These are phyloP conservation scores for Stagonosporopsis vannaccii DNA, from an alignment of 2,329 filamentous ascomycete species.

Conservation along the genomic window DNA sequence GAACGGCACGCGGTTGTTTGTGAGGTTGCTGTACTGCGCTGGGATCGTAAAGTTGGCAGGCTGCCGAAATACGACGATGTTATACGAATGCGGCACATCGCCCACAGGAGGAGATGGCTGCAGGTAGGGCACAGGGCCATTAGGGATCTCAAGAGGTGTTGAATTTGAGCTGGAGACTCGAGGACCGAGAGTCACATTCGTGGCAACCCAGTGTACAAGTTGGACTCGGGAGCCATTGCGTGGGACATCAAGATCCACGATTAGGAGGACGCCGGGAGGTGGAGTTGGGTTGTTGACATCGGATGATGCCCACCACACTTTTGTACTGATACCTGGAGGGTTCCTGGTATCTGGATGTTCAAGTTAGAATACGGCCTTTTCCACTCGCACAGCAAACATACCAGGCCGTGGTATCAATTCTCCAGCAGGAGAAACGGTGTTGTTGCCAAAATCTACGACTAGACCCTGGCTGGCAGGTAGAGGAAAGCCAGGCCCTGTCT, in stretches of 20 bases:
- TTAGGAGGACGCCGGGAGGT: constrained; percentile 30
- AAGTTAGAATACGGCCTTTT: constrained; percentile 1
- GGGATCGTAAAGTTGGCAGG: constrained; percentile 35
- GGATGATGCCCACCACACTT: constrained; percentile 20
- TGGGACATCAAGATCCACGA: constrained; percentile 45
- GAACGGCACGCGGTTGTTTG: constrained; percentile 41
- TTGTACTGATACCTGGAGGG: constrained; percentile 36
- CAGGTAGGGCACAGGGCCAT: constrained; percentile 27
- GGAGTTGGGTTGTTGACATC: background rate
- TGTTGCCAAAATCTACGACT: constrained; percentile 40
- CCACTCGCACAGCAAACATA: constrained; percentile 19
- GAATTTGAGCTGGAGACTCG: constrained; percentile 13
- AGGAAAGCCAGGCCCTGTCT: constrained; percentile 42
- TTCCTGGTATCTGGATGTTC: constrained; percentile 29
- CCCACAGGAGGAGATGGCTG: constrained; percentile 38
- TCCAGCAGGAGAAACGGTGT: constrained; percentile 43
- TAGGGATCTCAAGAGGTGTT: constrained; percentile 12
- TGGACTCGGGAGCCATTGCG: constrained; percentile 37
- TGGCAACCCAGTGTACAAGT: constrained; percentile 43
- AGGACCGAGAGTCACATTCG: constrained; percentile 31
- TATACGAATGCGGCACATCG: constrained; percentile 41
- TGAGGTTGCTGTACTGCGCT: constrained; percentile 36
- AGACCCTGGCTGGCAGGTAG: constrained; percentile 27
- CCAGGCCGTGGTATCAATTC: constrained; percentile 43
- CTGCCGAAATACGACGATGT: constrained; percentile 36